phyloP scores from a whole-genome alignment of 768 basidiomycete species.

The Russula abietina region DNA sequence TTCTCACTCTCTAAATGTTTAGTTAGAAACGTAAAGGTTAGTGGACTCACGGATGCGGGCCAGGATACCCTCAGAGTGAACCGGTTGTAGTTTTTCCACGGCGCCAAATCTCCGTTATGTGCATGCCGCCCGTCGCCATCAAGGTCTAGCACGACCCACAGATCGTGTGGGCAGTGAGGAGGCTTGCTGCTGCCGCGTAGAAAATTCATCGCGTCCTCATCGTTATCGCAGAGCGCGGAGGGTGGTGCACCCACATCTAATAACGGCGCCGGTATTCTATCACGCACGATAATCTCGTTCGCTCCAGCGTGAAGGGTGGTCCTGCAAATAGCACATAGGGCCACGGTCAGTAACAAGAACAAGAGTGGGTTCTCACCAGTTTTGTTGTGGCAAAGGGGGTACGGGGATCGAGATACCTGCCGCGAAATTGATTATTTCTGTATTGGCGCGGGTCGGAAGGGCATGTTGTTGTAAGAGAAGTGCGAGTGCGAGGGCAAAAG shows the following conservation, averaged over 20 bases:
- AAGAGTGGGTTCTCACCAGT: slow-evolving; percentile 27
- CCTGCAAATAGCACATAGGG: not conserved
- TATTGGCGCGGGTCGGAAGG: slow-evolving; percentile 40
- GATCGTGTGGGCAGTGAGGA: slow-evolving; percentile 25
- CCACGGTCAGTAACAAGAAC: not conserved
- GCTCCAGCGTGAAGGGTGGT: slow-evolving; percentile 30
- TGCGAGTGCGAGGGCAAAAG: not conserved
- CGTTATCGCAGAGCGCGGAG: slow-evolving; percentile 35
- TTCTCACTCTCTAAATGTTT: not conserved
- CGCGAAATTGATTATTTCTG: slow-evolving; percentile 59
- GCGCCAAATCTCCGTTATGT: not conserved
- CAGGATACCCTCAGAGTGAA: slow-evolving; percentile 36
- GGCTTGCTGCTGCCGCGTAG: not conserved
- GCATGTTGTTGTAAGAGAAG: not conserved
- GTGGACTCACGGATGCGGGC: slow-evolving; percentile 32
- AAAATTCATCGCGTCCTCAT: not conserved
- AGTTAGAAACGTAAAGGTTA: not conserved
- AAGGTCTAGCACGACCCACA: slow-evolving; percentile 31
- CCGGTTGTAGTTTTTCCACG: slow-evolving; percentile 27
- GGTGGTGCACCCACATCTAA: slow-evolving; percentile 13
- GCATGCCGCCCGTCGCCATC: slow-evolving; percentile 18
- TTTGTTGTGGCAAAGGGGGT: slow-evolving; percentile 13
- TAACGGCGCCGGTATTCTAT: slow-evolving; percentile 35
- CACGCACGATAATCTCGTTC: slow-evolving; percentile 39
- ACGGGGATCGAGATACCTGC: slow-evolving; percentile 30